Base-by-base conservation (phyloP, 306 rosid species). In the Oemleria cerasiformis region DNA sequence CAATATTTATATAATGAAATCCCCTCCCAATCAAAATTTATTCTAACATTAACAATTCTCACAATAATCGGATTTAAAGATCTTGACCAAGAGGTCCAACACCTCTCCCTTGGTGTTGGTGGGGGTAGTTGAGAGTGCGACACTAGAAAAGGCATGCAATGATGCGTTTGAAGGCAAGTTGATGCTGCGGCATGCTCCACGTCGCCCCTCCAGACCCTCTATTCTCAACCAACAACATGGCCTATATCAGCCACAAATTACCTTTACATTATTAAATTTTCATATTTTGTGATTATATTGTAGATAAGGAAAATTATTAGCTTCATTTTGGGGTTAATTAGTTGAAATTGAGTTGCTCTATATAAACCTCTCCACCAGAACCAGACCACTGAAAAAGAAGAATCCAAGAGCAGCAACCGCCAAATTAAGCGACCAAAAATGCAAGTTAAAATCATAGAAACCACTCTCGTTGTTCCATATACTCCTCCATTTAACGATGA, bases 381-480 rank as follows among this genome's bases (percentile, higher is more conserved):
- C 67, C 7, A 5, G 5, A 7, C 3, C 4, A 6, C 17, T 21
- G 2, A 30, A 9, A 38, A 50, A 6, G 5, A 38, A 53, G 49
- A 3, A 38, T 9, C 20, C 36, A 14, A 65, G 36, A 42, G 25
- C 7, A 55, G 10, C 23, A 25, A n/a, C 36, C 11, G 15, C 72
- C 69, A 5, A 2, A 42, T 0, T 9, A 39, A 40, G 23, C 15
- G 14, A 8, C 25, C 42, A 9, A 66, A 47, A 41, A 79, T 81
- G 87, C 54, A 73, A 36, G 84, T 87, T 21, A 41, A 76, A 11
- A 68, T 19, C 71, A 77, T 69, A 30, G 81, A 82, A 14, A 80
- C 78, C 23, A 71, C 76, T 64, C 34, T 79, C 38, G 43, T 90
- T 5, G 65, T 62, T 66, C 96, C 98, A 42, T 68, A 87, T 25